Base-by-base conservation (phyloP, 768 basidiomycete genomes). In the Piloderma croceum region DNA sequence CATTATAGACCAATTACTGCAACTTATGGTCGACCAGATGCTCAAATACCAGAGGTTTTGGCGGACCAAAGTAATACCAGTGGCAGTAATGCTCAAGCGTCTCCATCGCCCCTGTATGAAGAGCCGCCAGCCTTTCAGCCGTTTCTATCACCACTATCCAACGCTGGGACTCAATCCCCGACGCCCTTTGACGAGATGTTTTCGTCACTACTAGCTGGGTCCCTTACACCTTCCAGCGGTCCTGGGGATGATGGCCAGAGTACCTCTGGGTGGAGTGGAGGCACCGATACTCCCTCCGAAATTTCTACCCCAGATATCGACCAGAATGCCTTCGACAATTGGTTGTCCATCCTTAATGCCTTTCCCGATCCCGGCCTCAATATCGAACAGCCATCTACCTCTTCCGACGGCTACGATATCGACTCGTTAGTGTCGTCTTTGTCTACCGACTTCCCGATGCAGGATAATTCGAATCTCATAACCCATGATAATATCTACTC, bases 301-400 rank as follows among this genome's bases (percentile, higher is more conserved):
- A 34, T 37, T 36, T 4, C 29, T n/a, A 38, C 36, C 22, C 53
- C 44, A 23, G 46, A 47, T 11, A 49, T 59, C 29, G 73, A 76
- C 47, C 61, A 64, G 36, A 47, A 60, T 17, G 51, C 67, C 9
- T 66, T 73, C 44, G 70, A 77, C 45, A 70, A 63, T 25, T 77
- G 73, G 74, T 62, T 77, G 57, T 67, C 63, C 37, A 66, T 73
- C 35, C 58, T 77, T n/a, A 64, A 74, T 31, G 56, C 64, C 2
- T 70, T 74, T 37, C 64, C 72, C 6, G 51, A 64, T 20, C 54
- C 59, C n/a, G n/a, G n/a, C n/a, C n/a, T n/a, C n/a, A n/a, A n/a
- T n/a, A n/a, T n/a, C n/a, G n/a, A n/a, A n/a, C n/a, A n/a, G n/a
- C n/a, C n/a, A n/a, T n/a, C n/a, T n/a, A n/a, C n/a, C n/a, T n/a